phyloP scores from a whole-genome alignment of 78 protist species.

The Chrysochromulina tobinii region DNA sequence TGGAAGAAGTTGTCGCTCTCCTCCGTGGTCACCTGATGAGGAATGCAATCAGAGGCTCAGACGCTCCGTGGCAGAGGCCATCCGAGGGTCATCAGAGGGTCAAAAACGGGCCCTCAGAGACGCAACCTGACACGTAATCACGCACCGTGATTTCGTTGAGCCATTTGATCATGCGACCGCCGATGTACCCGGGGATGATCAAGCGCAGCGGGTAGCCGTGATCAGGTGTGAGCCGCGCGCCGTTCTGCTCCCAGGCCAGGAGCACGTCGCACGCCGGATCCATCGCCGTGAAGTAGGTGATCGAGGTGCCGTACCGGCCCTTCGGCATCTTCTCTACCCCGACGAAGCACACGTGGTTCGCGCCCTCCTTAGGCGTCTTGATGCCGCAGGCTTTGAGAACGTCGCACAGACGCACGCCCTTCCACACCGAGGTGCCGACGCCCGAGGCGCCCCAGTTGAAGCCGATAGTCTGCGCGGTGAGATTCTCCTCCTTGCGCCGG shows the following conservation, averaged over 20 bases:
- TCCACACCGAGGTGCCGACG: conserved; percentile 3
- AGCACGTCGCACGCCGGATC: conserved; percentile 36
- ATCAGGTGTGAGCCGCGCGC: conserved; percentile 18
- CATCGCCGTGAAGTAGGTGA: not conserved
- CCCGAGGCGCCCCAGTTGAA: conserved; percentile 56
- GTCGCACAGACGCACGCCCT: conserved; percentile 32
- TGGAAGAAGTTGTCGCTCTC: conserved; percentile 24
- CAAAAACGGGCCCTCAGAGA: no score
- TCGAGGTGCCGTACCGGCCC: conserved; percentile 34
- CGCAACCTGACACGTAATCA: no score
- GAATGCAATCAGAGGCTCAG: no score
- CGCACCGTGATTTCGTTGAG: not conserved
- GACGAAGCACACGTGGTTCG: not conserved
- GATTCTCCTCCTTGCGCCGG: conserved; percentile 54
- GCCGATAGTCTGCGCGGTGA: conserved; percentile 41
- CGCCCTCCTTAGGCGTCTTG: not conserved
- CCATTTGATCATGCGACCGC: conserved; percentile 56
- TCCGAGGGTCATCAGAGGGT: no score
- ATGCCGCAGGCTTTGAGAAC: not conserved
- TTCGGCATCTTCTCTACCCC: conserved; percentile 6
- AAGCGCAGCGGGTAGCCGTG: conserved; percentile 58
- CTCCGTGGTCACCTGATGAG: not conserved
- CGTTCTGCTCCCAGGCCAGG: conserved; percentile 47
- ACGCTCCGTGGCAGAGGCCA: no score
- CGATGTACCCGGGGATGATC: conserved; percentile 51